Evolutionary conservation across 805 yeast genomes (phyloP), one percentile per base, ranked within the genome.

Genomic region (Middelhovenomyces tepae): DNA sequence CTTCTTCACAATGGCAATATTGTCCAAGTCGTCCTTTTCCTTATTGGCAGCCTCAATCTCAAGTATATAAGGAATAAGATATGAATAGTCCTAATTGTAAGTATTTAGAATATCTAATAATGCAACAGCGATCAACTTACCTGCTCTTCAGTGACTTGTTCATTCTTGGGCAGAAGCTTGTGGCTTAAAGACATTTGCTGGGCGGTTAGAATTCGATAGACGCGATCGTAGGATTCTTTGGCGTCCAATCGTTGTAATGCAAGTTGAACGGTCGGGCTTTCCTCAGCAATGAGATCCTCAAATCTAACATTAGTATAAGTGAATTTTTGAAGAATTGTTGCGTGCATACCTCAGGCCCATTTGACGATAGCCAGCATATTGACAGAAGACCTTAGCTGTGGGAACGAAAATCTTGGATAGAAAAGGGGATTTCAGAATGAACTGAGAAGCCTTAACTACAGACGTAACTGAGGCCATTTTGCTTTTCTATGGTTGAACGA

Each of bases 11-110:
- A 51, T 20, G n/a, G 29, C 64, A 47, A 84, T 68, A 71, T 83
- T 80, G 71, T 91, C 94, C 55, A 91, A 75, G 55, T 79, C 91
- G 42, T 71, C 77, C 65, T 79, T 85, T 70, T 91, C 98, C 44
- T 71, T 68, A 31, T 77, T 79, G 62, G 84, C 96, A 51, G 83
- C 84, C 69, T 91, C 97, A 42, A 89, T 93, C 69, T 91, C 96
- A 54, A 87, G 72, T 42, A 91, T 67, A 67, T 81, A 82, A 48
- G 95, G 96, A 39, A 82, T 62, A 56, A 91, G 70, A 67, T 86
- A 87, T 49, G 52, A 35, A 26, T 51, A 54, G 49, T 57, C 62
- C 42, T 38, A 17, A 13, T 15, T 7, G n/a, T 30, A 17, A 11
- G n/a, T 15, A 8, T 22, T 32, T 27, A 27, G 31, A 19, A 17